These are phyloP conservation scores for Scutellaria barbata DNA, from an alignment of 257 asterid species.

Conservation along the genomic window DNA sequence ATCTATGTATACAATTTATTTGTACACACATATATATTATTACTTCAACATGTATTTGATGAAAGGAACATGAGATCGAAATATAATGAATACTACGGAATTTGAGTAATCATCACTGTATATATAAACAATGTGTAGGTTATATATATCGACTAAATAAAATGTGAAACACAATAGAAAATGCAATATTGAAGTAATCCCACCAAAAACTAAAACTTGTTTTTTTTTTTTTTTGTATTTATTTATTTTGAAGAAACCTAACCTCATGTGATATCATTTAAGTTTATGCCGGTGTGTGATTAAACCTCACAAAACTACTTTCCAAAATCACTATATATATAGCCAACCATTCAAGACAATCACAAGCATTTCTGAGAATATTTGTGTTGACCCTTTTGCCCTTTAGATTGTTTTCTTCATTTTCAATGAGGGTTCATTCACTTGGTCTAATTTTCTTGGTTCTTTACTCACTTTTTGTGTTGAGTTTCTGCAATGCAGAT, in stretches of 20 bases:
- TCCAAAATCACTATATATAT: conserved; percentile 33
- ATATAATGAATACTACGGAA: too few species aligned
- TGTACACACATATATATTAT: too few species aligned
- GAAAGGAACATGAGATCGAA: too few species aligned
- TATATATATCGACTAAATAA: too few species aligned
- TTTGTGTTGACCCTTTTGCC: neutral
- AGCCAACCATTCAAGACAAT: conserved; percentile 9
- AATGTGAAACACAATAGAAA: neutral
- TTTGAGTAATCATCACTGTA: too few species aligned
- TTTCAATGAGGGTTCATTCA: conserved; percentile 52
- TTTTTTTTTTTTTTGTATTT: neutral
- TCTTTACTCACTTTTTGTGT: conserved; percentile 29
- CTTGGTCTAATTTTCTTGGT: conserved; percentile 34
- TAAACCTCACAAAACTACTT: neutral
- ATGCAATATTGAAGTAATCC: neutral
- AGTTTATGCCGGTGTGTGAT: conserved; percentile 45
- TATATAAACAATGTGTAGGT: too few species aligned
- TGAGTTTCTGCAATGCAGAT: conserved; percentile 41
- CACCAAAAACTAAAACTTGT: neutral
- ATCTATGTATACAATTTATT: too few species aligned
- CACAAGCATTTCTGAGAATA: conserved; percentile 1
- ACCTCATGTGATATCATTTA: conserved; percentile 62
- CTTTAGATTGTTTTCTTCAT: neutral
- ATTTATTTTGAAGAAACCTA: conserved; percentile 39
- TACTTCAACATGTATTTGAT: too few species aligned